Percentiles rank a stretch among this genome's conserved stretches.
phyloP scores from a whole-genome alignment of 2,329 filamentous ascomycete genomes.

The Lachnellula occidentalis region DNA sequence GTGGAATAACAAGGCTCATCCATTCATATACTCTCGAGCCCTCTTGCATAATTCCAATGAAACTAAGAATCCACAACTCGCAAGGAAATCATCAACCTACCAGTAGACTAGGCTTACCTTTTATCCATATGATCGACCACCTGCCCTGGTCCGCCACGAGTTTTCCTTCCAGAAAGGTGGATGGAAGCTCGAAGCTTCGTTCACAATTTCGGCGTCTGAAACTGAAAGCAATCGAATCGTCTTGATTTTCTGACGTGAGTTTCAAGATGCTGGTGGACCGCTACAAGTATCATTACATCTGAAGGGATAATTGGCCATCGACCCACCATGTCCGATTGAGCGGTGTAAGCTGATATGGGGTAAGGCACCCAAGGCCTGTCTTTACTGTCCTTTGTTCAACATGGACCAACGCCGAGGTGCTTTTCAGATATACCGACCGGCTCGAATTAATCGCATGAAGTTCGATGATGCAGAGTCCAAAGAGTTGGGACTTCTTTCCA shows the following conservation, averaged over 20 bases:
- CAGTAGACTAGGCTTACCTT: no score
- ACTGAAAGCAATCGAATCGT: neutral
- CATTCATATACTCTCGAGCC: neutral
- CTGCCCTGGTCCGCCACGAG: neutral
- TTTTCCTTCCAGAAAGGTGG: conserved; percentile 7
- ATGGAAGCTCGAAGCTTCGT: neutral
- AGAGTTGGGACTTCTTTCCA: neutral
- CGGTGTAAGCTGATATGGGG: neutral
- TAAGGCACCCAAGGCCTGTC: no score
- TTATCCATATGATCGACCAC: neutral
- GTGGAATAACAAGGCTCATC: no score
- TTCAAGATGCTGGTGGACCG: neutral
- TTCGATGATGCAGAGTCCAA: neutral
- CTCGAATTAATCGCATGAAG: neutral
- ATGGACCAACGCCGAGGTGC: no score
- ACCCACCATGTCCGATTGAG: neutral
- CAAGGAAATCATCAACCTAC: no score
- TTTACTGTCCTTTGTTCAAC: no score
- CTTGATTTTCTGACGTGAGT: neutral
- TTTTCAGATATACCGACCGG: no score
- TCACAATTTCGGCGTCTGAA: neutral
- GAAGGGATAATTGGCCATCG: neutral
- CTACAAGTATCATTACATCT: neutral
- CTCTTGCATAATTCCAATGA: neutral
- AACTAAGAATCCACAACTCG: no score